Base-by-base conservation (phyloP, 805 yeast species). In the Pichia scutulata region DNA sequence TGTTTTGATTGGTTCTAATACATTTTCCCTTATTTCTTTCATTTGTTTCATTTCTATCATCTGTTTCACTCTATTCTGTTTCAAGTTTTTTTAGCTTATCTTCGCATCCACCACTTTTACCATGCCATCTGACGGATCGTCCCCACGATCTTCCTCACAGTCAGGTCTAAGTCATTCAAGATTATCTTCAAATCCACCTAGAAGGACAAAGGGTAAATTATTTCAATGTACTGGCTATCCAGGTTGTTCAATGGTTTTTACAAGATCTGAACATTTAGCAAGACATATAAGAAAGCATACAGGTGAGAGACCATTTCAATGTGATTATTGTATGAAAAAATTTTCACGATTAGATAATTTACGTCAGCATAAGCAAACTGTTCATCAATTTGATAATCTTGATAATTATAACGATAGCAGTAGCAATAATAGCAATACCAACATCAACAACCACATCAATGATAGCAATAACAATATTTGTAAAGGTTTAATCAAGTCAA, bases 221-320 rank as follows among this genome's bases (percentile, higher is more conserved):
- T 89, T 89, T 68, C 89, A 82, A 62, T 89, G 97, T 67, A 71
- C 84, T 1, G 96, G 96, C 3, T 90, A 77, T 63, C 88, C 88
- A 21, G 89, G 84, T 57, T 89, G 97, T 67, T 73, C 71, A 50
- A 89, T 90, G 96, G 77, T 90, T 7, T 89, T 89, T 67, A 86
- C 96, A 2, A 74, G 97, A 46, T 84, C 93, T 9, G 97, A 90
- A 64, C 97, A 90, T 67, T 74, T 89, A 57, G 96, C 96, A 1
- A 74, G 97, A 52, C 97, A 89, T 69, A 84, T 90, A 48, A 72
- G 97, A 52, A 90, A 89, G 60, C 97, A 89, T 65, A 90, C 97
- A 0, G 97, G 97, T 41, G 97, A 89, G 65, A 73, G 96, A 51
- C 97, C 97, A 2, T 89, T 89, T 65, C 81, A 86, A 48, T 89